Evolutionary conservation across 371 early-diverging fungal genomes (phyloP), one percentile per base, ranked within the genome.

Genomic region (Mycotypha africana): DNA sequence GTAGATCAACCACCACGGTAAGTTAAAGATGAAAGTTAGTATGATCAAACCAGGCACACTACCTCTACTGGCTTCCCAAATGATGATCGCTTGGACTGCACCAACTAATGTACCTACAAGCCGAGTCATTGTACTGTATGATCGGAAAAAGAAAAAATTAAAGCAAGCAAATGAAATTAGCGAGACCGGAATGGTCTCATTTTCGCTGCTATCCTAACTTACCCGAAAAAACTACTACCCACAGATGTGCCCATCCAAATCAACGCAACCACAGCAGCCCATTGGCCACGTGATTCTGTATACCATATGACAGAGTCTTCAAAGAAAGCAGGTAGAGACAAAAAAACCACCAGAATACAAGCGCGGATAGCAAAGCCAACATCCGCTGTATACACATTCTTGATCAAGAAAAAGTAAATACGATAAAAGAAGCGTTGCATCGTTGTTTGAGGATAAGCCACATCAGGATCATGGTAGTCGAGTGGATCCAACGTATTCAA

Each of bases 231-330:
- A 30, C 60, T 69, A 35, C 73, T 73, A 7, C 73, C 73, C 1
- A 69, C 62, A 6, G 65, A 64, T 1, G 73, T 69, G 14, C 73
- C 73, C 73, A 73, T 73, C 73, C 73, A 73, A 28, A 73, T 66
- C 19, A 73, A 26, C 0, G 67, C 73, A n/a, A 67, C 67, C 0
- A 73, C 65, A 11, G 55, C 60, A 3, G 73, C 59, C 73, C 73
- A 73, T 46, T 73, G 67, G 3, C 69, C 73, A 22, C 64, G 50
- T 14, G 48, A 57, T 19, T 54, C 51, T 3, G 45, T 53, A 42
- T 69, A 73, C 73, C 73, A 73, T 3, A 21, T 32, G 11, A 49
- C 40, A 0, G 69, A 66, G 0, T 43, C 36, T 21, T 63, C 60
- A 9, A 73, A 23, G 41, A 69, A 73, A 2, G 45, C 69, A 19